Evolutionary conservation across 2,329 filamentous ascomycete species (phyloP).

Genomic region (Fusarium floridanum): DNA sequence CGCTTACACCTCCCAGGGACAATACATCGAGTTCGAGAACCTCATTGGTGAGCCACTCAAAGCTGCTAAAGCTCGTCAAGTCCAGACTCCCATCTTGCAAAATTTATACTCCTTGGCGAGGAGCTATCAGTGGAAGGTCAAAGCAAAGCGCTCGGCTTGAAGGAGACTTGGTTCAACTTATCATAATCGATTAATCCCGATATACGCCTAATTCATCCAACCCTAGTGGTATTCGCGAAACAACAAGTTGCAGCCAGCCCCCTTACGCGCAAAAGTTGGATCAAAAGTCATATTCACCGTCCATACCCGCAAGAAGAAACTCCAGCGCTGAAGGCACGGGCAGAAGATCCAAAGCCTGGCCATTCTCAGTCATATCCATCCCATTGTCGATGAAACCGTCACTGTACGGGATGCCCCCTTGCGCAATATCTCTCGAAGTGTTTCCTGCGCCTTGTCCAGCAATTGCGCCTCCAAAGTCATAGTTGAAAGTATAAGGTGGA

Average conservation of each 20-base stretch:
- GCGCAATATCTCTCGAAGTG: conserved; percentile 17
- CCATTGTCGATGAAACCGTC: conserved; percentile 28
- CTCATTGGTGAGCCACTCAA: conserved; percentile 43
- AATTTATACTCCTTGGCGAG: conserved; percentile 38
- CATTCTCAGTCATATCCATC: conserved; percentile 20
- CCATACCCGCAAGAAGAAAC: conserved; percentile 49
- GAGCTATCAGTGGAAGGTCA: conserved; percentile 42
- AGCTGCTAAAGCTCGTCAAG: conserved; percentile 32
- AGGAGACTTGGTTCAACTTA: not conserved
- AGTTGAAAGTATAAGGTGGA: conserved; percentile 29
- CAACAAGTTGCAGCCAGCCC: not conserved
- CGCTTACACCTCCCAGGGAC: conserved; percentile 35
- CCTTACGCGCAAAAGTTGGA: not conserved
- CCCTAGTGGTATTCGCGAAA: not conserved
- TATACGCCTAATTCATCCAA: not conserved
- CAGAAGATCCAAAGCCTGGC: conserved; percentile 36
- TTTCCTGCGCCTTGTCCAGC: not conserved
- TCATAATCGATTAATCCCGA: not conserved
- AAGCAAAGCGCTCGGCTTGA: conserved; percentile 14
- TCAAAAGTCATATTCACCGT: conserved; percentile 43
- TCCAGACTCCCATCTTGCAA: conserved; percentile 31
- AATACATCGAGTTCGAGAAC: conserved; percentile 45
- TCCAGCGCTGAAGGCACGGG: conserved; percentile 49
- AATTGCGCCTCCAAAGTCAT: conserved; percentile 25
- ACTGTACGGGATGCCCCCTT: conserved; percentile 26